Percentiles rank a stretch among this genome's conserved stretches.
Evolutionary conservation across 2,329 filamentous ascomycete genomes (phyloP).

Genomic region (Xylaria sp.): DNA sequence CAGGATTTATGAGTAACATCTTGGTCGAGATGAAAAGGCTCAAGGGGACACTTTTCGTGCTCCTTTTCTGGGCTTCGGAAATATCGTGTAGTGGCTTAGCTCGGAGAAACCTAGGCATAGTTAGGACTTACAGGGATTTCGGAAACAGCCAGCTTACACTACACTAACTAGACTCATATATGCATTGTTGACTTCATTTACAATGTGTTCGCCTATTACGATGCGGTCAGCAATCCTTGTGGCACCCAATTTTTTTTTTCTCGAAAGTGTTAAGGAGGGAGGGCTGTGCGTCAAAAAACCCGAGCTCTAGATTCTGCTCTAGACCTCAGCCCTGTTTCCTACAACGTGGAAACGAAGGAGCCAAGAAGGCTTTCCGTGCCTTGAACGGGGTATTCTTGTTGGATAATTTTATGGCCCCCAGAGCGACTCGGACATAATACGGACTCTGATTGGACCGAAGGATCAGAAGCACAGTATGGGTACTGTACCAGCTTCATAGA

Average conservation of each 20-base stretch:
- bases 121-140: conserved; percentile 22
- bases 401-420: neutral
- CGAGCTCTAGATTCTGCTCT: conserved; percentile 2
- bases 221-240: conserved; percentile 12
- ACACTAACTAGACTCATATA: neutral
- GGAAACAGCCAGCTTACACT: conserved; percentile 9
- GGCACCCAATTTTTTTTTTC: neutral
- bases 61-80: neutral
- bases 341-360: neutral
- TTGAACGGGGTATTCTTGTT: conserved; percentile 5
- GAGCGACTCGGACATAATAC: conserved; percentile 2
- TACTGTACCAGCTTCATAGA: conserved; percentile 16
- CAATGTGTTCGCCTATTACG: neutral
- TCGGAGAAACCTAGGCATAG: neutral
- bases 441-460: neutral
- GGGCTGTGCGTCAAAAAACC: neutral
- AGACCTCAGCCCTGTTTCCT: conserved; percentile 25
- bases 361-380: neutral
- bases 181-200: conserved; percentile 10
- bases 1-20: neutral
- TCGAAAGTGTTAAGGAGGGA: neutral
- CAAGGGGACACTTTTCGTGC: neutral
- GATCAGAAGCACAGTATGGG: neutral
- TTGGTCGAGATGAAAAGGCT: neutral
- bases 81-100: conserved; percentile 1